Evolutionary conservation across 768 basidiomycete species (phyloP).

Genomic region (Porpolomopsis calyptriformis): DNA sequence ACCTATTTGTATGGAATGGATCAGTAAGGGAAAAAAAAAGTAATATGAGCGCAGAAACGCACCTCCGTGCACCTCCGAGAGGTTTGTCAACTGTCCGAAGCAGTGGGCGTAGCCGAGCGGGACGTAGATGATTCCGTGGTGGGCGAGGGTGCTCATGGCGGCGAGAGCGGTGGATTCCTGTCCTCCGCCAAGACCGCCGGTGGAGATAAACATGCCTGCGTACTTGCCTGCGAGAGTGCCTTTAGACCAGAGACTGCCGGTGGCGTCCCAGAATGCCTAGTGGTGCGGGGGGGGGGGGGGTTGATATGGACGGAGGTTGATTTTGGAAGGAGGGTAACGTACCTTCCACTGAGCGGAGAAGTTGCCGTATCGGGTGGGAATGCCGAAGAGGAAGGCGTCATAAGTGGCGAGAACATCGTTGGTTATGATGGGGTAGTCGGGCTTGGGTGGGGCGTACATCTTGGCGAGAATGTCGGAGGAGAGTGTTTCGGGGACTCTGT

Average conservation of each 20-base stretch:
- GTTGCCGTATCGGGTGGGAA: slow-evolving; percentile 74
- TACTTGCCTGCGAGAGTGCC: slow-evolving; percentile 66
- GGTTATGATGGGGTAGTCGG: slow-evolving; percentile 56
- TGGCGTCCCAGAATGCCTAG: slow-evolving; percentile 69
- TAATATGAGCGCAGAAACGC: slow-evolving; percentile 15
- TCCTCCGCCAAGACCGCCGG: slow-evolving; percentile 69
- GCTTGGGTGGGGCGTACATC: slow-evolving; percentile 66
- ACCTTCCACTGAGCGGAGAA: slow-evolving; percentile 77
- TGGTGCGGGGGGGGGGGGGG: background rate
- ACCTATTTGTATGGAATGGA: slow-evolving; percentile 26
- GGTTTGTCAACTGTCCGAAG: slow-evolving; percentile 29
- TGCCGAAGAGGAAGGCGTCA: slow-evolving; percentile 69
- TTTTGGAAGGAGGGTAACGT: slow-evolving; percentile 1
- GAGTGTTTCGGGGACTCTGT: slow-evolving; percentile 73
- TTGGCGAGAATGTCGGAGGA: slow-evolving; percentile 49
- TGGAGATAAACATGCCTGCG: slow-evolving; percentile 64
- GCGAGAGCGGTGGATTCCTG: slow-evolving; percentile 53
- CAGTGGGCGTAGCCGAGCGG: slow-evolving; percentile 59
- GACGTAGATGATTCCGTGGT: slow-evolving; percentile 65
- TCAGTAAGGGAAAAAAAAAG: slow-evolving; percentile 6
- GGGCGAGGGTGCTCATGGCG: slow-evolving; percentile 47
- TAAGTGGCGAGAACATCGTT: slow-evolving; percentile 42
- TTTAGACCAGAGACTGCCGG: slow-evolving; percentile 51
- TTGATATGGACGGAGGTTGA: background rate
- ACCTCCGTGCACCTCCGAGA: slow-evolving; percentile 50